Percentiles rank a stretch among this genome's conserved stretches.
phyloP scores from a whole-genome alignment of 768 basidiomycete genomes.

The Mycena sanguinolenta region DNA sequence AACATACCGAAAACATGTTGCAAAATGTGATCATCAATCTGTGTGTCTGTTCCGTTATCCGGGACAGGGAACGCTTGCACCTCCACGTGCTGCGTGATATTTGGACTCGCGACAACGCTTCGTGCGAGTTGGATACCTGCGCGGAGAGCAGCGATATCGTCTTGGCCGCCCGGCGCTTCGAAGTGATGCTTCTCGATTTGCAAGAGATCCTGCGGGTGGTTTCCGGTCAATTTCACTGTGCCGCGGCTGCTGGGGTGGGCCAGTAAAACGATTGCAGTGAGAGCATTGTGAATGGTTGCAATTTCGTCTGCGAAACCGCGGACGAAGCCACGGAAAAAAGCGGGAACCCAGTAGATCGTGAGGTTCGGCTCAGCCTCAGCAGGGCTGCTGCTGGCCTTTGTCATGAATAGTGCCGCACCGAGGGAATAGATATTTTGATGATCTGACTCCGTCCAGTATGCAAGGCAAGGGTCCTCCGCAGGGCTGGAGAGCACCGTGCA shows the following conservation, averaged over 20 bases:
- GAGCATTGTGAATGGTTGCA: slow-evolving; percentile 38
- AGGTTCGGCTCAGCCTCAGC: slow-evolving; percentile 41
- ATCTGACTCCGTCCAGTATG: slow-evolving; percentile 36
- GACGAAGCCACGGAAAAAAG: slow-evolving; percentile 43
- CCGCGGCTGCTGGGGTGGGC: slow-evolving; percentile 44
- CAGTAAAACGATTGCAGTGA: slow-evolving; percentile 43
- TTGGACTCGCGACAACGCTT: slow-evolving; percentile 29
- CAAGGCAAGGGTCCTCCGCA: slow-evolving; percentile 43
- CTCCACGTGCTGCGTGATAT: slow-evolving; percentile 36
- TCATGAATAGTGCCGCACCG: slow-evolving; percentile 35
- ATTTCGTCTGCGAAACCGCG: slow-evolving; percentile 42
- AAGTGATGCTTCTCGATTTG: slow-evolving; percentile 46
- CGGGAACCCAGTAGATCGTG: slow-evolving; percentile 42
- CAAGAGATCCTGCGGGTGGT: slow-evolving; percentile 45
- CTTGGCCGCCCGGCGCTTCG: slow-evolving; percentile 39
- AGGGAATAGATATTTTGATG: slow-evolving; percentile 45
- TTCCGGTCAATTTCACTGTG: slow-evolving; percentile 44
- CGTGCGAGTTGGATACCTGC: slow-evolving; percentile 43
- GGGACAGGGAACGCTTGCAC: slow-evolving; percentile 41
- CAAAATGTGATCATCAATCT: slow-evolving; percentile 43
- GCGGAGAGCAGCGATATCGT: slow-evolving; percentile 42
- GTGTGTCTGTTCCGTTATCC: slow-evolving; percentile 37
- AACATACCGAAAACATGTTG: slow-evolving; percentile 42
- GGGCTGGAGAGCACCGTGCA: slow-evolving; percentile 43
- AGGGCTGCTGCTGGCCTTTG: slow-evolving; percentile 37